Percentiles rank a stretch among this genome's conserved stretches.
These are phyloP conservation scores for Acer yangbiense DNA, from an alignment of 345 rosid genomes.

Conservation along the genomic window DNA sequence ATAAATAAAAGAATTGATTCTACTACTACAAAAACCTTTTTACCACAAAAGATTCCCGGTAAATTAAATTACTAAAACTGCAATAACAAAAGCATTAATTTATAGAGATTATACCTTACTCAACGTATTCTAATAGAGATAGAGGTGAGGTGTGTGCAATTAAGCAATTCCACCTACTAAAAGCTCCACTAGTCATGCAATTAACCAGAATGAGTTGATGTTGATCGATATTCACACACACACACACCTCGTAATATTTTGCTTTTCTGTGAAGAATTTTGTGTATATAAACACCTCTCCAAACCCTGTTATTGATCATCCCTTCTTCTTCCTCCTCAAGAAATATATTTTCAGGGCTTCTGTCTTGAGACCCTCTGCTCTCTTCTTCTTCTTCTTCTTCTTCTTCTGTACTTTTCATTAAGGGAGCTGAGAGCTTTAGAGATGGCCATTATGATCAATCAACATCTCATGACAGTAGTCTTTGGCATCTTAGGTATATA, in stretches of 20 bases:
- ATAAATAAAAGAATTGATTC: too few relatives aligned
- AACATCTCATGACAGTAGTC: slow-evolving; percentile 39
- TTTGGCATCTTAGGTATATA: slow-evolving; percentile 77
- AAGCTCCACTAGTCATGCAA: slow-evolving; percentile 77
- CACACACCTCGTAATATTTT: slow-evolving; percentile 24
- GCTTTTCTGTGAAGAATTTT: not conserved
- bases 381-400: slow-evolving; percentile 15
- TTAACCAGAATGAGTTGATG: slow-evolving; percentile 35
- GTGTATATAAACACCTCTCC: slow-evolving; percentile 35
- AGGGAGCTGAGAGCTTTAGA: not conserved
- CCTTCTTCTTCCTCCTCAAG: not conserved
- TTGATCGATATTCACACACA: slow-evolving; percentile 30
- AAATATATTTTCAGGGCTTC: not conserved
- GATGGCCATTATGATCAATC: slow-evolving; percentile 42
- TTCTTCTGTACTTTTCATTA: not conserved
- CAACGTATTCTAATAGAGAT: not conserved
- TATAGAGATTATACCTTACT: too few relatives aligned
- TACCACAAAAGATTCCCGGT: too few relatives aligned
- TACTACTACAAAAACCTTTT: too few relatives aligned
- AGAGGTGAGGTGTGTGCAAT: slow-evolving; percentile 22
- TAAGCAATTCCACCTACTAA: slow-evolving; percentile 59
- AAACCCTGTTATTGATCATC: not conserved
- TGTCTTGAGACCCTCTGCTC: not conserved
- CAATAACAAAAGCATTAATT: too few relatives aligned
- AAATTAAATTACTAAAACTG: too few relatives aligned